A percentile compares a stretch with the other conserved stretches of the same genome.
phyloP scores from a whole-genome alignment of 257 asterid genomes.

The Ligustrum vulgare region DNA sequence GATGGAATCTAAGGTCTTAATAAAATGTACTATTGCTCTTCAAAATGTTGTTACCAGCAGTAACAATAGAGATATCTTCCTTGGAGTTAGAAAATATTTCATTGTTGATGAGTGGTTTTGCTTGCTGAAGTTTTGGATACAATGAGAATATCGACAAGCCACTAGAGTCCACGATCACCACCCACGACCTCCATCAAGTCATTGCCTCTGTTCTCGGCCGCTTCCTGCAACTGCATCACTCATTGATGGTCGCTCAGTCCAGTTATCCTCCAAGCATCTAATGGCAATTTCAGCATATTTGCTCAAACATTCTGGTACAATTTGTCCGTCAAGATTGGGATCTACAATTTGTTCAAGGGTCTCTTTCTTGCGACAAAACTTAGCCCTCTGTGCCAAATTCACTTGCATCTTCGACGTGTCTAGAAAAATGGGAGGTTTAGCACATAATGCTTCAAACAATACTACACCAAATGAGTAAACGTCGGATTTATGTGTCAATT shows the following conservation, averaged over 20 bases:
- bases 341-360: conserved; percentile 53
- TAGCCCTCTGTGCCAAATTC: conserved; percentile 61
- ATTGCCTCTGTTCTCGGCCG: conserved; percentile 32
- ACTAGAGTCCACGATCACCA: too few relatives aligned
- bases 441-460: conserved; percentile 54
- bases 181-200: neutral
- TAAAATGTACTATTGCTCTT: neutral
- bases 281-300: conserved; percentile 45
- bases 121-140: conserved; percentile 11
- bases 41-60: conserved; percentile 1
- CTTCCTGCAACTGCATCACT: conserved; percentile 56
- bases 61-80: conserved; percentile 19
- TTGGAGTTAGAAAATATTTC: conserved; percentile 30
- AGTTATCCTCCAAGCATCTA: conserved; percentile 45
- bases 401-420: conserved; percentile 36
- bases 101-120: conserved; percentile 15
- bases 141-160: neutral
- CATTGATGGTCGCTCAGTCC: conserved; percentile 57
- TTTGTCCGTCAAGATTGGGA: conserved; percentile 40
- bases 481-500: conserved; percentile 63
- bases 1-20: too few relatives aligned
- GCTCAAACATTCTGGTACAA: conserved; percentile 50
- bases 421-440: conserved; percentile 39
- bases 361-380: too few relatives aligned
- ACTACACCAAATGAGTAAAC: conserved; percentile 77